Conservation (phyloP, 345 rosid genomes). For the Gossypium herbaceum region DNA sequence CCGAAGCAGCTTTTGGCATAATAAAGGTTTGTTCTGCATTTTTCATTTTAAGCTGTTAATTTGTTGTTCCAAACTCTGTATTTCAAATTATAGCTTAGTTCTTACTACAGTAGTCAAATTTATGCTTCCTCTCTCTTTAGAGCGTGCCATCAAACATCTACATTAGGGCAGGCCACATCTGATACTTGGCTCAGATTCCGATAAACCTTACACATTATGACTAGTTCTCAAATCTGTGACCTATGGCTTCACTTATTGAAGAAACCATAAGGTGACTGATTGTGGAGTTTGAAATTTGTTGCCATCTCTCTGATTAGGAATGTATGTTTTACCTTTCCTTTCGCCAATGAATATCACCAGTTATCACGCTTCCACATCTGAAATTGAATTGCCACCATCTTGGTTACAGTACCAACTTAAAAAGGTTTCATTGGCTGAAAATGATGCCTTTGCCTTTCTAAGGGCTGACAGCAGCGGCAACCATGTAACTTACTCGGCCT, state of each 20-base stretch:
- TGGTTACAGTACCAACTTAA: constrained; percentile 51
- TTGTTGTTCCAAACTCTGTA: constrained; percentile 3
- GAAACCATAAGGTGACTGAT: no score
- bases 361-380: neutral
- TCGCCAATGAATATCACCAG: neutral
- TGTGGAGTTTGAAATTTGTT: no score
- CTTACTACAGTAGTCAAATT: neutral
- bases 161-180: neutral
- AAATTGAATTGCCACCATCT: constrained; percentile 16
- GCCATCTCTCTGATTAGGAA: neutral
- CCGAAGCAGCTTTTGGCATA: constrained; percentile 66
- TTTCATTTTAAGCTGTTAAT: neutral
- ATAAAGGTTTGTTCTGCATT: constrained; percentile 45
- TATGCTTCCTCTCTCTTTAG: neutral
- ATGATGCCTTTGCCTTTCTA: constrained; percentile 52
- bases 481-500: constrained; percentile 48
- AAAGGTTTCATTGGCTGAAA: constrained; percentile 51
- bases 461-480: constrained; percentile 46
- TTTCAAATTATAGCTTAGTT: neutral
- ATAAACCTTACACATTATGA: neutral
- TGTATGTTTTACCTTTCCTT: neutral
- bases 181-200: neutral
- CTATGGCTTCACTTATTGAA: neutral
- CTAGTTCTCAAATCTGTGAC: neutral
- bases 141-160: neutral